These are phyloP conservation scores for Geotrichum bryndzae DNA, from an alignment of 1,139 yeast species.

Conservation along the genomic window DNA sequence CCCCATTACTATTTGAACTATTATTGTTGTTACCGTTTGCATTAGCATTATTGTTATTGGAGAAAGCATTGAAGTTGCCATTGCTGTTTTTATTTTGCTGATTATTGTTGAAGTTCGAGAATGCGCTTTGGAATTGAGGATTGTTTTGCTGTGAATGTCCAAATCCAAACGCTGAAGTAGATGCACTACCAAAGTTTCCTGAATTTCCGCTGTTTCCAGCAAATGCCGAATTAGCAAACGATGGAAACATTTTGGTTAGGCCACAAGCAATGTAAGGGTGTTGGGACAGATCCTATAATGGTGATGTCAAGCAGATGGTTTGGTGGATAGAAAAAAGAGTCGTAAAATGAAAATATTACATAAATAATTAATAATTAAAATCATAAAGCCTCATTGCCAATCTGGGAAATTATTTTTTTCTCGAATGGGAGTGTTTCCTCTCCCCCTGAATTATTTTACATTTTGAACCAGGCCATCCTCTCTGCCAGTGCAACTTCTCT, in stretches of 20 bases:
- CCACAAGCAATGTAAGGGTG: background rate
- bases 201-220: background rate
- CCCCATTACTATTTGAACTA: background rate
- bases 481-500: background rate
- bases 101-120: background rate
- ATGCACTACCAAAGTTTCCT: background rate
- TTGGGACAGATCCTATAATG: background rate
- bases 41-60: conserved; percentile 1
- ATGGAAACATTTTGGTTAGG: background rate
- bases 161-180: background rate
- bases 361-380: background rate
- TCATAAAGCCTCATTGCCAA: background rate
- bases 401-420: background rate
- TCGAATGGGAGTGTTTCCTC: background rate
- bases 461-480: background rate
- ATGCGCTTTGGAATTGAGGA: background rate
- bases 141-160: background rate
- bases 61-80: background rate
- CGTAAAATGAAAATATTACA: background rate
- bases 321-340: background rate
- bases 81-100: background rate
- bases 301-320: background rate
- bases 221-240: background rate
- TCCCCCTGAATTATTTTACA: background rate
- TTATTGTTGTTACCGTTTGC: background rate